Conservation (phyloP, 257 asterid species). For the Scutellaria galericulata region DNA sequence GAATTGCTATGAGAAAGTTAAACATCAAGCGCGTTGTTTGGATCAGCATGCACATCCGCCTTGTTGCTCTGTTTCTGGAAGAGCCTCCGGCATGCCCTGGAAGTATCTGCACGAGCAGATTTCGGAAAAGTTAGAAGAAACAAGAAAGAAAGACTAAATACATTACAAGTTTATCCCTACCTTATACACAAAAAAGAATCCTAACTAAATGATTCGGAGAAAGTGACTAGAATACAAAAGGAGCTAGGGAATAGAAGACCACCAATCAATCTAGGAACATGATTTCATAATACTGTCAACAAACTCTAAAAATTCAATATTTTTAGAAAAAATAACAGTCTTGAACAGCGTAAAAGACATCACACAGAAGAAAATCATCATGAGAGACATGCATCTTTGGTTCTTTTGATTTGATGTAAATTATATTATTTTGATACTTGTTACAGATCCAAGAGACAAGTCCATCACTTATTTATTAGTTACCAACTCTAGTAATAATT, state of each 20-base stretch:
- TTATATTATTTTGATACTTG: background rate
- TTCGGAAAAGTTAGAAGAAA: conserved; percentile 24
- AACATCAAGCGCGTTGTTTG: conserved; percentile 26
- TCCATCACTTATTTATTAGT: background rate
- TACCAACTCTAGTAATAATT: background rate
- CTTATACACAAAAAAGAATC: background rate
- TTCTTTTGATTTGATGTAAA: background rate
- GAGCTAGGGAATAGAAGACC: too few relatives aligned
- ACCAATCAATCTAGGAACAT: too few relatives aligned
- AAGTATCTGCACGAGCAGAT: conserved; percentile 67
- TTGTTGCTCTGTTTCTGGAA: conserved; percentile 78
- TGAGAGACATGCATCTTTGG: background rate
- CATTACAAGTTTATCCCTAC: background rate
- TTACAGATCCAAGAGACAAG: background rate
- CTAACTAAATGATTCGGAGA: too few relatives aligned
- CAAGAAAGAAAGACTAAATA: background rate
- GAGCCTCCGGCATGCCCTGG: conserved; percentile 81
- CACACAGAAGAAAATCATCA: background rate
- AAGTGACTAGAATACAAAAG: too few relatives aligned
- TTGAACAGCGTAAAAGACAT: background rate
- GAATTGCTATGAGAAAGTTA: conserved; percentile 31
- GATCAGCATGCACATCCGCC: conserved; percentile 93
- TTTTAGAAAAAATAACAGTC: too few relatives aligned
- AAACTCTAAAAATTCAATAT: too few relatives aligned
- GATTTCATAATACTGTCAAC: too few relatives aligned